phyloP scores from a whole-genome alignment of 805 yeast genomes.

The Candida railenensis region DNA sequence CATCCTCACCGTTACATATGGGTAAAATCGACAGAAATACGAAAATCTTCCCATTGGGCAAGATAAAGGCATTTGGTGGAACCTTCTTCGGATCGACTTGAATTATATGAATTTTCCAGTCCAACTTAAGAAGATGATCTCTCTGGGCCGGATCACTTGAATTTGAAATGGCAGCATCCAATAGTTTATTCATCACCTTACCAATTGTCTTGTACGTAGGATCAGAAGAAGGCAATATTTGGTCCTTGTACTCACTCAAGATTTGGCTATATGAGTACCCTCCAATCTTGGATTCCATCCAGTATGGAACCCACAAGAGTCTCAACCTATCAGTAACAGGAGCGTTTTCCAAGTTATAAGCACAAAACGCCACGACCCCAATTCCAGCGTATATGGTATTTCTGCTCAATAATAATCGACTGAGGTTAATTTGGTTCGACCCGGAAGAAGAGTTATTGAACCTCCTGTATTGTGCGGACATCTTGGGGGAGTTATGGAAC shows the following conservation, averaged over 20 bases:
- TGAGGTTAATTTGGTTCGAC: conserved; percentile 13
- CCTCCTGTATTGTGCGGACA: conserved; percentile 17
- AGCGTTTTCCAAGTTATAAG: conserved; percentile 62
- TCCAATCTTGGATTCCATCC: conserved; percentile 64
- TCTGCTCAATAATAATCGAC: conserved; percentile 20
- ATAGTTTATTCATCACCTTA: conserved; percentile 62
- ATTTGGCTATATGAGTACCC: conserved; percentile 62
- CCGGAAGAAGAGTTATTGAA: conserved; percentile 13
- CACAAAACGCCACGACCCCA: conserved; percentile 24
- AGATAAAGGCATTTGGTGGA: conserved; percentile 96
- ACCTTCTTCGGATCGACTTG: conserved; percentile 57
- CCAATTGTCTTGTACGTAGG: conserved; percentile 59
- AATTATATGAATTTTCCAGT: conserved; percentile 79
- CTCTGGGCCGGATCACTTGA: conserved; percentile 30
- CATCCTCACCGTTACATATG: conserved; percentile 79
- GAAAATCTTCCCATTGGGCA: conserved; percentile 95
- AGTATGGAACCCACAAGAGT: conserved; percentile 67
- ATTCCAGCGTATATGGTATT: conserved; percentile 31
- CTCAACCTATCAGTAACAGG: conserved; percentile 76
- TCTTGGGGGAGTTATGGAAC: background rate
- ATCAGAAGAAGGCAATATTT: conserved; percentile 60
- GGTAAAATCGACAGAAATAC: conserved; percentile 78
- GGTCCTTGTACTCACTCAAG: conserved; percentile 48
- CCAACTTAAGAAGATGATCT: conserved; percentile 35
- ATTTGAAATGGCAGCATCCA: conserved; percentile 52